Evolutionary conservation across 768 basidiomycete species (phyloP), one percentile per base, ranked within the genome.

Genomic region (Lentinula edodes): DNA sequence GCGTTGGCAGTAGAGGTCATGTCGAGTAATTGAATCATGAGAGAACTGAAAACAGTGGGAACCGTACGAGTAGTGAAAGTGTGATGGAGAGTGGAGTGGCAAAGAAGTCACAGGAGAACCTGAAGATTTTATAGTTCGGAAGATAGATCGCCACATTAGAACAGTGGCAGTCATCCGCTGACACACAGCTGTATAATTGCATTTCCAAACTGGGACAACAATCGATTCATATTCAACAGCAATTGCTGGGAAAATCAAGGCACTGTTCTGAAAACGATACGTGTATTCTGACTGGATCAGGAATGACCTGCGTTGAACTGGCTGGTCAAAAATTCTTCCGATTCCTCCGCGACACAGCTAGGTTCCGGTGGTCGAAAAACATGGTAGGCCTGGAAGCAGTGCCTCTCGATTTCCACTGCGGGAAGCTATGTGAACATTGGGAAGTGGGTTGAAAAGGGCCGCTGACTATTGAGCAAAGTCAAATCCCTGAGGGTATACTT

Each of bases 1-100:
- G 46, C 18, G 3, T 15, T 34, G 42, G 42, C 1, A 50, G 58
- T 23, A 20, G 46, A 48, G n/a, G 48, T 50, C 45, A 59, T 46
- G 48, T 59, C 58, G 38, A 59, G 58, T 12, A 39, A 23, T 39
- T 59, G 43, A 20, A 59, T 45, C 58, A 59, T 59, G 41, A 8
- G 16, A 13, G 28, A 32, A 34, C 3, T 15, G 28, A 16, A 58
- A 15, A 35, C 20, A 32, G 9, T 8, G n/a, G n/a, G 8, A 45
- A 45, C 43, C 16, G 15, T 16, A 15, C 18, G 43, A 12, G 41
- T 34, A 13, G 42, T 42, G 57, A 15, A 43, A 42, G 28, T 20
- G n/a, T 6, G 16, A n/a, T 9, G 5, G 23, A 5, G 58, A 50
- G n/a, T 48, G 58, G 34, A 35, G 43, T 45, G 34, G 15, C 8